These are phyloP conservation scores for Trichoderma koningii DNA, from an alignment of 2,329 filamentous ascomycete species.

Conservation along the genomic window DNA sequence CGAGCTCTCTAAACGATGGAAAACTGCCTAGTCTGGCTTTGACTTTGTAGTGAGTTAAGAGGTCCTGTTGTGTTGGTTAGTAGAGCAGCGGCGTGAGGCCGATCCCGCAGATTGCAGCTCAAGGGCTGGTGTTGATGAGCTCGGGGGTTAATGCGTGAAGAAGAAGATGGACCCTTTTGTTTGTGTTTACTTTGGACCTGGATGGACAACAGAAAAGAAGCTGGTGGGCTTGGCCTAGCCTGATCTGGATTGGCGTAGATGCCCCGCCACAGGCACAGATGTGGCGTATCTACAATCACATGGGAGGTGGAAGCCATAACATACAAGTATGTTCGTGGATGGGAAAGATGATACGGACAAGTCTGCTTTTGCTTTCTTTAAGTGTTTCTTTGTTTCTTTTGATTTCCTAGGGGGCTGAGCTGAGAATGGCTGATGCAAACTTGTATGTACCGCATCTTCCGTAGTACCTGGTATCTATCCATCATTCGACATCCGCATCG, in stretches of 20 bases:
- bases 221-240: slow-evolving; percentile 2
- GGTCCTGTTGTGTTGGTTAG: slow-evolving; percentile 5
- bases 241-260: slow-evolving; percentile 13
- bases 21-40: background rate
- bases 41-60: background rate
- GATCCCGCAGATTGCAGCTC: slow-evolving; percentile 17
- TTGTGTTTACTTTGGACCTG: slow-evolving; percentile 28
- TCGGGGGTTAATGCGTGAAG: background rate
- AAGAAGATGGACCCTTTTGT: slow-evolving; percentile 14
- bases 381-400: too few relatives aligned
- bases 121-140: slow-evolving; percentile 13
- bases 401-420: too few relatives aligned
- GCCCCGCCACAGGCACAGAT: slow-evolving; percentile 7
- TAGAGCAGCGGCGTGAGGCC: slow-evolving; percentile 9
- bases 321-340: too few relatives aligned
- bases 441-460: too few relatives aligned
- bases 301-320: background rate
- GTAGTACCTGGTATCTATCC: too few relatives aligned
- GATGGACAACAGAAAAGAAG: background rate
- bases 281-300: background rate
- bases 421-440: too few relatives aligned
- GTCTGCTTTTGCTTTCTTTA: too few relatives aligned
- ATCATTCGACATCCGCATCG: too few relatives aligned
- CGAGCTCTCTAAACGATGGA: background rate
- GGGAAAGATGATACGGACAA: too few relatives aligned